Evolutionary conservation across 139 green algal species (phyloP), one percentile per base, ranked within the genome.

Genomic region (Limnomonas spitsbergensis): DNA sequence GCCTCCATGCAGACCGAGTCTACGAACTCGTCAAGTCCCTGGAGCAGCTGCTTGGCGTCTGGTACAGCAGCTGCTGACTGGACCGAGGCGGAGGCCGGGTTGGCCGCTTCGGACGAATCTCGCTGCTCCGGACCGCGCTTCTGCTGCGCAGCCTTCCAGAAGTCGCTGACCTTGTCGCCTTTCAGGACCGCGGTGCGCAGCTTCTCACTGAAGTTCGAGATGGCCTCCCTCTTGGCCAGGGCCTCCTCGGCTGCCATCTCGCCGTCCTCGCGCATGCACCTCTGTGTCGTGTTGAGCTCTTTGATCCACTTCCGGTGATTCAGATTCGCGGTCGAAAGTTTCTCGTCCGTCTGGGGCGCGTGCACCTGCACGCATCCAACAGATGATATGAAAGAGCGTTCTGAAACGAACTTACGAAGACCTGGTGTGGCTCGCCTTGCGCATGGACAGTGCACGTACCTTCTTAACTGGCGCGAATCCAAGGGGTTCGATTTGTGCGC

Each of bases 171-270:
- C 61, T 71, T 71, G 27, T 71, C 61, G 27, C 61, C 61, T 35
- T 34, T 71, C 6, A 71, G 61, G 27, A 71, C n/a, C n/a, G 61
- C 61, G 9, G 26, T 34, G 9, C 61, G 61, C 9, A 71, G 61
- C 61, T 71, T 71, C n/a, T 31, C 61, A 34, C 61, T 71, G 61
- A 71, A 71, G n/a, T 32, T 38, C 9, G 61, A 7, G 9, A 71
- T 71, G 20, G 47, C 47, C 47, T 61, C 14, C 47, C 20, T 61
- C 47, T 61, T 61, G 20, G 47, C n/a, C 20, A 61, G 14, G 14
- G 14, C 14, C 47, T 29, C 20, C 20, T 61, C 47, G 14, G 47
- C 47, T 61, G 47, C 47, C 14, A 29, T 14, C 14, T 29, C 47
- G 14, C 20, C 47, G 47, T 61, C 14, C 14, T 61, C 47, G 14